These are phyloP conservation scores for Pichia sp. DNA, from an alignment of 1,139 yeast genomes.

Conservation along the genomic window DNA sequence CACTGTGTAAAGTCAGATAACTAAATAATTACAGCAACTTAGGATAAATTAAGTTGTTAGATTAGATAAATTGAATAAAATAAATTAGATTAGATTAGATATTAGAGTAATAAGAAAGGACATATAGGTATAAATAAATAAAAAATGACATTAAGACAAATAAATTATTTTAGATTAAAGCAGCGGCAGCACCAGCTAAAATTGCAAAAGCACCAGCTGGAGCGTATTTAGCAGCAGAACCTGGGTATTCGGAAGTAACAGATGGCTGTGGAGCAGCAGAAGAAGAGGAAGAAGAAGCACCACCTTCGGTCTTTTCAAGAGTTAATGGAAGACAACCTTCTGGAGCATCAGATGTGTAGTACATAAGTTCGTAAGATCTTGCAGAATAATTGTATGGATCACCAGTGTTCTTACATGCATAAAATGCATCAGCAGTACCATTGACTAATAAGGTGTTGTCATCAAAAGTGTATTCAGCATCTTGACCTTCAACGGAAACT, in stretches of 20 bases:
- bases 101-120: neutral
- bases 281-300: conserved; percentile 5
- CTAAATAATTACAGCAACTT: too few species aligned
- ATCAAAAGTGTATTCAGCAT: conserved; percentile 14
- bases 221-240: conserved; percentile 11
- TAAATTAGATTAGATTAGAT: neutral
- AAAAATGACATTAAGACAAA: too few species aligned
- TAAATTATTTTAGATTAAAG: conserved; percentile 15
- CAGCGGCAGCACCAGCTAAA: conserved; percentile 20
- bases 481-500: conserved; percentile 16
- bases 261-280: conserved; percentile 2
- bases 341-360: conserved; percentile 22
- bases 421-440: conserved; percentile 24
- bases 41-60: too few species aligned
- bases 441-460: conserved; percentile 22
- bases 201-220: conserved; percentile 20
- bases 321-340: conserved; percentile 17
- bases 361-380: conserved; percentile 21
- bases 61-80: too few species aligned
- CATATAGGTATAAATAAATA: too few species aligned
- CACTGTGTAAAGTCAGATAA: too few species aligned
- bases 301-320: conserved; percentile 4
- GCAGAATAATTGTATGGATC: conserved; percentile 27
- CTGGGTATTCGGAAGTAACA: neutral
- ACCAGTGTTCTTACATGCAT: conserved; percentile 26